phyloP scores from a whole-genome alignment of 2,329 filamentous ascomycete genomes.

The Pseudogymnoascus sp. region DNA sequence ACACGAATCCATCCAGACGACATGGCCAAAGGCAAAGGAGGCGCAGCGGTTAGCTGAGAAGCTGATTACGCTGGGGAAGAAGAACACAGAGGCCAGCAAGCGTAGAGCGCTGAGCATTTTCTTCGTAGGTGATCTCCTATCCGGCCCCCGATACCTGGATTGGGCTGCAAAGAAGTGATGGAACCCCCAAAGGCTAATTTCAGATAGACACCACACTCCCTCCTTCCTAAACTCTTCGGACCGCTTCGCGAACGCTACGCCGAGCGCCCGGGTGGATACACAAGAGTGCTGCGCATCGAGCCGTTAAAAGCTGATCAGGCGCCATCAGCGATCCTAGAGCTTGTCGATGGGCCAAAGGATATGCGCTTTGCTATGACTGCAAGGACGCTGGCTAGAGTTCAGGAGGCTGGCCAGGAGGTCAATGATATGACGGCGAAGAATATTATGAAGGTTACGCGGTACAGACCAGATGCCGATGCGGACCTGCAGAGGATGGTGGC shows the following conservation, averaged over 20 bases:
- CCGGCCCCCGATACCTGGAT: background rate
- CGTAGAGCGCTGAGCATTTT: constrained; percentile 71
- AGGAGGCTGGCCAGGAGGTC: constrained; percentile 45
- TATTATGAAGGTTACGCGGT: constrained; percentile 73
- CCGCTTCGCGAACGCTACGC: constrained; percentile 72
- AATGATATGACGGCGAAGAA: constrained; percentile 70
- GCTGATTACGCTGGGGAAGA: constrained; percentile 87
- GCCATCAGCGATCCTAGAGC: constrained; percentile 80
- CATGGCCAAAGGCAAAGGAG: constrained; percentile 95
- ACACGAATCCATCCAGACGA: constrained; percentile 89
- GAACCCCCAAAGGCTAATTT: background rate
- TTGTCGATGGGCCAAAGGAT: constrained; percentile 90
- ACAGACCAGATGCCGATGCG: constrained; percentile 55
- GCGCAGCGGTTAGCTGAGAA: constrained; percentile 89
- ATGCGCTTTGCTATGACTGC: constrained; percentile 93
- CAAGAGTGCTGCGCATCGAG: constrained; percentile 85
- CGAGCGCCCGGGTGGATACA: constrained; percentile 80
- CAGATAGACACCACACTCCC: constrained; percentile 53
- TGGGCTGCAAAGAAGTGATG: background rate
- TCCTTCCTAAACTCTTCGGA: constrained; percentile 82
- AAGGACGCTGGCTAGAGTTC: constrained; percentile 63
- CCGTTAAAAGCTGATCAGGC: constrained; percentile 82
- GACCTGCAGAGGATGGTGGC: constrained; percentile 59
- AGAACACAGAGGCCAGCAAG: constrained; percentile 74
- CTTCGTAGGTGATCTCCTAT: constrained; percentile 53